Evolutionary conservation across 441 rosid species (phyloP), one percentile per base, ranked within the genome.

Genomic region (Syzygium syzygioides): DNA sequence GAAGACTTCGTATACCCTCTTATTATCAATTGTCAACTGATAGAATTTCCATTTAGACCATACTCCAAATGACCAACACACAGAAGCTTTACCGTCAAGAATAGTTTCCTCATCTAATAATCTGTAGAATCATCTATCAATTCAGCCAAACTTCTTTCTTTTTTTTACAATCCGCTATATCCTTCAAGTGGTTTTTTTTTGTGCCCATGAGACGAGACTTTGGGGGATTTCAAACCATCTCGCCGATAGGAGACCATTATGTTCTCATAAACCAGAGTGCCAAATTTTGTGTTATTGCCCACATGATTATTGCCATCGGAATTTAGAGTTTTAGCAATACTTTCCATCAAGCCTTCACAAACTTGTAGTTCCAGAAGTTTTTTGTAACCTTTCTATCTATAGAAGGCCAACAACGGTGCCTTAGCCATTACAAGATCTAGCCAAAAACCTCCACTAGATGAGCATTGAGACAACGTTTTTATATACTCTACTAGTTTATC

Each of bases 161-260:
- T n/a, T n/a, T n/a, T 59, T 89, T 87, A 68, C 92, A 92, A 64
- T 92, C 88, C 13, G 89, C 59, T n/a, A 88, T 53, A 86, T 92
- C 97, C 93, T 91, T 94, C 91, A 96, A 90, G 93, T 96, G 94
- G 92, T 93, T 97, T 90, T n/a, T n/a, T n/a, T n/a, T 96, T 96
- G 9, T 95, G 94, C 87, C 91, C 94, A 90, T 89, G 89, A 87
- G 91, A 89, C 28, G 92, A 90, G 55, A 93, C 79, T 88, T 91
- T 94, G 76, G 87, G 91, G 50, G 88, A 56, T 79, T 87, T 90
- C 28, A 62, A 56, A 89, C 53, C 68, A 86, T 89, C 91, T 71
- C 62, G 87, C 41, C 88, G 89, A 50, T 90, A 55, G 52, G 87
- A 85, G 85, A n/a, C 80, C 54, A 86, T 89, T 85, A 84, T 89